Conservation (phyloP, 768 basidiomycete genomes). For the Baorangia bicolor region DNA sequence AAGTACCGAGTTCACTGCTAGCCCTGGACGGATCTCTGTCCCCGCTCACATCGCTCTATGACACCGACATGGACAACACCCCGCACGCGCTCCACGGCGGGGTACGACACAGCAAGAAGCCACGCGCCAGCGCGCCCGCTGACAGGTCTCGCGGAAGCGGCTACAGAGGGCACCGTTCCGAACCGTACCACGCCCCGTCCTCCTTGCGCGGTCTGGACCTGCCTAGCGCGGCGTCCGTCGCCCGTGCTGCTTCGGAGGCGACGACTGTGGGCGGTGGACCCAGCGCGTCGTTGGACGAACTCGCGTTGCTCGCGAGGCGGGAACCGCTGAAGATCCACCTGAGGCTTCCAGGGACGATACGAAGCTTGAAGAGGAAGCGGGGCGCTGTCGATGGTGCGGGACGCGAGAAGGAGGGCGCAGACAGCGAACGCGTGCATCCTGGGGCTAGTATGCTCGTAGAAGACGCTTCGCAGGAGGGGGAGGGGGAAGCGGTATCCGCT, state of each 20-base stretch:
- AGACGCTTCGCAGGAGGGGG: not conserved
- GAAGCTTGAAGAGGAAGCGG: conserved; percentile 17
- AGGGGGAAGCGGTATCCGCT: not conserved
- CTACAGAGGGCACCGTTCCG: not conserved
- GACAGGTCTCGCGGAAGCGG: not conserved
- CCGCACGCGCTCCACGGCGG: too few relatives aligned
- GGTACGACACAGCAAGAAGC: not conserved
- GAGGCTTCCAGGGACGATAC: conserved; percentile 6
- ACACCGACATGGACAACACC: not conserved
- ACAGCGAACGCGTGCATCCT: too few relatives aligned
- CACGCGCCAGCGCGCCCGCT: not conserved
- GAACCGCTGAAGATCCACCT: conserved; percentile 8
- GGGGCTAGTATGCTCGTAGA: not conserved
- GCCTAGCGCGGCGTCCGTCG: too few relatives aligned
- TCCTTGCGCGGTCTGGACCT: too few relatives aligned
- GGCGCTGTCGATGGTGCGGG: not conserved
- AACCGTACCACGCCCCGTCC: not conserved
- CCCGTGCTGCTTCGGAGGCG: not conserved
- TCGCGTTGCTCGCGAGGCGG: conserved; percentile 17
- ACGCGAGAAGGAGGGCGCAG: not conserved
- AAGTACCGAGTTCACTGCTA: not conserved
- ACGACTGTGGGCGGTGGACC: conserved; percentile 16
- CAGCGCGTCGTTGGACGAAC: conserved; percentile 17
- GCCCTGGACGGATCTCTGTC: conserved; percentile 2
- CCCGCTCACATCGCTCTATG: conserved; percentile 15